Base-by-base conservation (phyloP, 768 basidiomycete genomes). In the Lentinus tigrinus region DNA sequence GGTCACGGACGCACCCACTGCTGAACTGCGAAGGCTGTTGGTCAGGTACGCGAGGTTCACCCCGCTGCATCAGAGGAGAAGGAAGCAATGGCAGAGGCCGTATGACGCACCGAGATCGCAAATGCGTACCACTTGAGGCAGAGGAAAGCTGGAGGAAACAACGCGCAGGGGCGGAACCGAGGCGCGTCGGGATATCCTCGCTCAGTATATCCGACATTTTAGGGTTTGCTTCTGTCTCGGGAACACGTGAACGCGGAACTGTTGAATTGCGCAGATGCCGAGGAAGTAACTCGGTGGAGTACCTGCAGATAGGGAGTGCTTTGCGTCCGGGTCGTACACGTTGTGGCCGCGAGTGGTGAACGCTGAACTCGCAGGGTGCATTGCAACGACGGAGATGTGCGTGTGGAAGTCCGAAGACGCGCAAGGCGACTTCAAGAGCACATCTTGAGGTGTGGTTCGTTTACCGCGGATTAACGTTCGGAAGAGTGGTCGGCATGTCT, bases 151-250 rank as follows among this genome's bases (percentile, higher is more conserved):
- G 26, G 48, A 21, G 28, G 16, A 19, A 46, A 21, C n/a, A n/a
- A n/a, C n/a, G n/a, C 9, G 36, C 42, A 27, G 42, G 50, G 36
- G 42, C 58, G 54, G 49, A 19, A 19, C 37, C 43, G 58, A 54
- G 28, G 34, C 50, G 54, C 47, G 47, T 47, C 59, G 60, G 60
- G 50, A 47, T 48, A 61, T 61, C 51, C 47, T 61, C 60, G 60
- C 60, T n/a, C 7, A 40, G 60, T 57, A 61, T 56, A 52, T 61
- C 60, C 60, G 60, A 61, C 43, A 47, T 53, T 61, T 54, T 37
- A 53, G 34, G 40, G 49, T 48, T 61, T 17, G 16, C 31, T 1
- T 44, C 17, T 39, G 21, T 42, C 24, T 23, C 37, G 1, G 26
- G 2, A 3, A 2, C 56, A 57, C 48, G 56, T 57, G 56, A 43